Evolutionary conservation across 2,329 filamentous ascomycete genomes (phyloP).

Genomic region (Ascochyta rabiei): DNA sequence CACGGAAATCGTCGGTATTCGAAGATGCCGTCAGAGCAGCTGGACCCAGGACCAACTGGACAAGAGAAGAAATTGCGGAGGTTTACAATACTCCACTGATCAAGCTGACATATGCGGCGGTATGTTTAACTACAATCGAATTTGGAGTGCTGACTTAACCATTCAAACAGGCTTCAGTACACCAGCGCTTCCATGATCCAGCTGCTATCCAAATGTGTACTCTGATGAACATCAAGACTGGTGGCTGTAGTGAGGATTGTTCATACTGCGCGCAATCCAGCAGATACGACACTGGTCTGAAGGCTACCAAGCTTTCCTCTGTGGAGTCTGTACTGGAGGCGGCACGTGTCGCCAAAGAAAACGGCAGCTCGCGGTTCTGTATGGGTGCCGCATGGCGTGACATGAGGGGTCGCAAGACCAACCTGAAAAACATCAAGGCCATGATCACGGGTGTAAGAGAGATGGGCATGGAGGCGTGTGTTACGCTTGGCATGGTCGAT

Average conservation of each 20-base stretch:
- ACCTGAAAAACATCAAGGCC: constrained; percentile 79
- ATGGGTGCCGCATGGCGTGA: constrained; percentile 95
- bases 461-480: constrained; percentile 88
- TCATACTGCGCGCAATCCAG: constrained; percentile 92
- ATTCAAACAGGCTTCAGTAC: constrained; percentile 67
- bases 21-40: constrained; percentile 64
- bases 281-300: constrained; percentile 76
- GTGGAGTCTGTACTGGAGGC: constrained; percentile 83
- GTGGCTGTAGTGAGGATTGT: constrained; percentile 90
- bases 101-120: constrained; percentile 76
- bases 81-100: constrained; percentile 84
- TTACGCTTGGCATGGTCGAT: constrained; percentile 95
- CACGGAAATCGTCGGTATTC: constrained; percentile 30
- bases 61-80: constrained; percentile 77
- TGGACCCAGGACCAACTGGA: constrained; percentile 75
- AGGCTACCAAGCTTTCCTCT: constrained; percentile 77
- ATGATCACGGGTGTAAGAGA: constrained; percentile 83
- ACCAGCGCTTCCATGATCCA: constrained; percentile 85
- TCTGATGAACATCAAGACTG: constrained; percentile 95
- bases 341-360: constrained; percentile 76
- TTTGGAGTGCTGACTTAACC: background rate
- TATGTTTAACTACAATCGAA: constrained; percentile 45
- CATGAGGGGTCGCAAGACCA: constrained; percentile 88
- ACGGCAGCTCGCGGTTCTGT: constrained; percentile 89
- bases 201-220: constrained; percentile 89